A percentile compares a stretch with the other conserved stretches of the same genome.
Evolutionary conservation across 2,329 filamentous ascomycete species (phyloP).

Genomic region (Drechmeria coniospora): DNA sequence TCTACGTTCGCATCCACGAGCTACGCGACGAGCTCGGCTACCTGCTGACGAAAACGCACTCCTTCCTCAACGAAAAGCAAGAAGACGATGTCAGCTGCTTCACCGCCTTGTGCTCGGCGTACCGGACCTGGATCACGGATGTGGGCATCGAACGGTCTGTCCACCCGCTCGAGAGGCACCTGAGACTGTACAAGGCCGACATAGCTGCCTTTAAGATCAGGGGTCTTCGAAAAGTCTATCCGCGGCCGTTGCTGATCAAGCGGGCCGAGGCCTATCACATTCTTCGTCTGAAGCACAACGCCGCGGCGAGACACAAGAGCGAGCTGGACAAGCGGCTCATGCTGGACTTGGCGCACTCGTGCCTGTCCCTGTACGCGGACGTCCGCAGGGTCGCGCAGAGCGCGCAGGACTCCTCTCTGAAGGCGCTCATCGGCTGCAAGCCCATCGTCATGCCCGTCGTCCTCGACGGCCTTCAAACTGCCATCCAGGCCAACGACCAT

Average conservation of each 20-base stretch:
- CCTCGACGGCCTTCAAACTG: constrained; percentile 60
- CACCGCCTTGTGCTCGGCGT: constrained; percentile 80
- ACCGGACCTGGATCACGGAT: constrained; percentile 92
- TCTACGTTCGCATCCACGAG: constrained; percentile 65
- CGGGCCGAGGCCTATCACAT: constrained; percentile 90
- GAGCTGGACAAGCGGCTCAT: constrained; percentile 77
- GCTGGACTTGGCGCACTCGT: constrained; percentile 77
- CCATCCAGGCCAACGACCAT: constrained; percentile 66
- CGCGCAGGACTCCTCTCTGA: constrained; percentile 83
- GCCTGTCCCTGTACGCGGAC: constrained; percentile 83
- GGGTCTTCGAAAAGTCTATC: constrained; percentile 82
- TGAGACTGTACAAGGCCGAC: constrained; percentile 71
- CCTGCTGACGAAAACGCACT: constrained; percentile 69
- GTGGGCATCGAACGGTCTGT: constrained; percentile 93
- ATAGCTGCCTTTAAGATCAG: constrained; percentile 89
- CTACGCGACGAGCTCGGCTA: constrained; percentile 68
- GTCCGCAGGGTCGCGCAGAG: constrained; percentile 88
- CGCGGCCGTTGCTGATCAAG: constrained; percentile 78
- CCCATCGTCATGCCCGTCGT: constrained; percentile 83
- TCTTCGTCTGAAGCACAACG: constrained; percentile 86
- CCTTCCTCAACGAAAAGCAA: constrained; percentile 67
- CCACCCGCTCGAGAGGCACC: constrained; percentile 77
- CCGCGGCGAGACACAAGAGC: constrained; percentile 72
- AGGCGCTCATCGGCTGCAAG: constrained; percentile 75
- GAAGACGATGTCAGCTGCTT: constrained; percentile 96